These are phyloP conservation scores for Apodospora peruviana DNA, from an alignment of 495 filamentous ascomycete species.

Conservation along the genomic window DNA sequence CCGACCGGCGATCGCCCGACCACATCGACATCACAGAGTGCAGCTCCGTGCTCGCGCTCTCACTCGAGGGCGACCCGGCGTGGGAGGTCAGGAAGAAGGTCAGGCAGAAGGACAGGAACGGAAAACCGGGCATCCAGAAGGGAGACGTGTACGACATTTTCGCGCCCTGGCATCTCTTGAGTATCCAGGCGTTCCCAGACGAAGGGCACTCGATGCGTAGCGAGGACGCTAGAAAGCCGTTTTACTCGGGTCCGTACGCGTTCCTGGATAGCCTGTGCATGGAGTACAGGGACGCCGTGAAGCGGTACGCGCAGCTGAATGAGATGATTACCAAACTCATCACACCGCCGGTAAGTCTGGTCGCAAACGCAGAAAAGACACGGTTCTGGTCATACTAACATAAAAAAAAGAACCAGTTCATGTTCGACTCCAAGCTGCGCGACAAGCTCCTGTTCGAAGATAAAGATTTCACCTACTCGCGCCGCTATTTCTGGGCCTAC, in stretches of 20 bases:
- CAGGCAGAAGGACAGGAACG: slow-evolving; percentile 19
- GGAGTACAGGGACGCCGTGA: slow-evolving; percentile 48
- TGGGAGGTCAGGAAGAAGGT: slow-evolving; percentile 28
- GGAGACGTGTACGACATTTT: slow-evolving; percentile 44
- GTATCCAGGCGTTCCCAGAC: slow-evolving; percentile 49
- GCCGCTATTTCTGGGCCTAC: slow-evolving; percentile 53
- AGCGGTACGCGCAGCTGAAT: slow-evolving; percentile 42
- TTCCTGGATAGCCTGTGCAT: slow-evolving; percentile 44
- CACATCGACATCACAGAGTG: slow-evolving; percentile 49
- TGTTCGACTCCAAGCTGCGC: slow-evolving; percentile 44
- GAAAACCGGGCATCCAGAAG: slow-evolving; percentile 12
- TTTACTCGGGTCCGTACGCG: slow-evolving; percentile 48
- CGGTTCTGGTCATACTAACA: background rate
- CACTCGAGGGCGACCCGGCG: slow-evolving; percentile 33
- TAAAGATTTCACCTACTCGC: slow-evolving; percentile 46
- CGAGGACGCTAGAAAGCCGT: slow-evolving; percentile 39
- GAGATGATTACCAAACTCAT: slow-evolving; percentile 43
- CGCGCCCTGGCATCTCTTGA: slow-evolving; percentile 47
- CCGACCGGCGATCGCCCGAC: slow-evolving; percentile 30
- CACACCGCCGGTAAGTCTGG: slow-evolving; percentile 35
- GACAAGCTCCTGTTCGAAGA: slow-evolving; percentile 55
- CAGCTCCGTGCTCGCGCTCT: slow-evolving; percentile 44
- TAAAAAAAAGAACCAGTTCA: slow-evolving; percentile 34
- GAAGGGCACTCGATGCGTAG: slow-evolving; percentile 41
- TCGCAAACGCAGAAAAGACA: background rate